Percentiles rank a stretch among this genome's conserved stretches.
These are phyloP conservation scores for Camelina laxa DNA, from an alignment of 345 rosid species.

Conservation along the genomic window DNA sequence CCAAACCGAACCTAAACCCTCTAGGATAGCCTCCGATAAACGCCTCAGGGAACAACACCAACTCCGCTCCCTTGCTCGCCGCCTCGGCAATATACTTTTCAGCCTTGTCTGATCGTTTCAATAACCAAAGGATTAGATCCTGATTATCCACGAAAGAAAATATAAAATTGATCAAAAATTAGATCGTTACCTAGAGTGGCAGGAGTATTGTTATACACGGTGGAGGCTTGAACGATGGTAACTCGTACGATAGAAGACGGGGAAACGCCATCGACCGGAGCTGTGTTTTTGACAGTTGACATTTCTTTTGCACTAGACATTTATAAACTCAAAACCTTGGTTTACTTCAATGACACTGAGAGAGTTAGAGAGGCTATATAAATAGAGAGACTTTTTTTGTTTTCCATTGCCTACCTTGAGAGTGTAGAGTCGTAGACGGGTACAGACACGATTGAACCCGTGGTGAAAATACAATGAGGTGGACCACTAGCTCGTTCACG, in stretches of 20 bases:
- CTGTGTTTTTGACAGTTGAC: neutral
- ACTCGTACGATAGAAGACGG: slow-evolving; percentile 61
- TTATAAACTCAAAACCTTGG: neutral
- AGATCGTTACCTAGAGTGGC: slow-evolving; percentile 55
- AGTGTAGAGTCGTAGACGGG: too few relatives aligned
- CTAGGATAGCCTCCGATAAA: slow-evolving; percentile 85
- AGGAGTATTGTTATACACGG: slow-evolving; percentile 77
- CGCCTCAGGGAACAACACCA: slow-evolving; percentile 86
- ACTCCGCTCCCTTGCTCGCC: slow-evolving; percentile 65
- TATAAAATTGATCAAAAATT: too few relatives aligned
- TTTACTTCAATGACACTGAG: neutral
- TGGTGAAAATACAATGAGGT: too few relatives aligned
- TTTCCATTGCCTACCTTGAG: too few relatives aligned
- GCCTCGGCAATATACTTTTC: slow-evolving; percentile 80
- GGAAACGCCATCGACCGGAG: slow-evolving; percentile 36
- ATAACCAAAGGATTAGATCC: neutral
- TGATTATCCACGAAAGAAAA: neutral
- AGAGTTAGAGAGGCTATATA: neutral
- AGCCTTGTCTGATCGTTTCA: slow-evolving; percentile 42
- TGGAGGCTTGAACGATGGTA: slow-evolving; percentile 86
- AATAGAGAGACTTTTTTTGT: too few relatives aligned
- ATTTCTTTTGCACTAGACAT: slow-evolving; percentile 18
- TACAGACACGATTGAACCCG: too few relatives aligned
- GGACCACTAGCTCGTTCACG: too few relatives aligned
- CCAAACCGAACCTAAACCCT: slow-evolving; percentile 77